Evolutionary conservation across 306 rosid genomes (phyloP).

Genomic region (Glycyrrhiza uralensis): DNA sequence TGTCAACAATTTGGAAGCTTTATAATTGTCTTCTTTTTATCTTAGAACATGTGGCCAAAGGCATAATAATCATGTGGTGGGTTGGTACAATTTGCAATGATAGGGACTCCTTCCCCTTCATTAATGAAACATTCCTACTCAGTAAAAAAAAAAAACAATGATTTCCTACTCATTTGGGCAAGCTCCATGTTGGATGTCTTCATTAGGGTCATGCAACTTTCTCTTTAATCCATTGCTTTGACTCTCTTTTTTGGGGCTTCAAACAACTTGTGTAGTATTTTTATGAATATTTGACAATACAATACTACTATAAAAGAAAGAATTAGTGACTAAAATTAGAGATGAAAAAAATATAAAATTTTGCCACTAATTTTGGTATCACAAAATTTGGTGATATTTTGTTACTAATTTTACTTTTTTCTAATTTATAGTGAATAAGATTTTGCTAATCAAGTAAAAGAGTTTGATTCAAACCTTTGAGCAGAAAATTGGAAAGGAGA

Average conservation of each 20-base stretch:
- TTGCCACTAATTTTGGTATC: too few species aligned
- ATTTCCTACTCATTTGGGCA: slow-evolving; percentile 60
- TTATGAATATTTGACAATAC: too few species aligned
- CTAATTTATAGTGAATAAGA: too few species aligned
- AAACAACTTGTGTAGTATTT: background rate
- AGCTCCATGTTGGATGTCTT: slow-evolving; percentile 9
- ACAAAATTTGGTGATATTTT: too few species aligned
- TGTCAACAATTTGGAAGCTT: slow-evolving; percentile 36
- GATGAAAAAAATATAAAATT: too few species aligned
- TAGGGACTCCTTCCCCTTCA: background rate
- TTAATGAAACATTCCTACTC: slow-evolving; percentile 22
- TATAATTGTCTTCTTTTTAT: slow-evolving; percentile 25
- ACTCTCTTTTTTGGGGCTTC: slow-evolving; percentile 27
- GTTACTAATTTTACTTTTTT: too few species aligned
- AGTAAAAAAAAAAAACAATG: slow-evolving; percentile 36
- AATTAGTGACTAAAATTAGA: too few species aligned
- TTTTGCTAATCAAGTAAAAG: too few species aligned
- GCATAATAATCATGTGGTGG: slow-evolving; percentile 36
- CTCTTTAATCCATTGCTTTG: slow-evolving; percentile 39
- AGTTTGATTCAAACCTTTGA: too few species aligned
- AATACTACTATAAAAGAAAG: too few species aligned
- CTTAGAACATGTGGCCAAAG: slow-evolving; percentile 2
- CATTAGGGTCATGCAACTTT: slow-evolving; percentile 32
- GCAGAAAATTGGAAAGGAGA: too few species aligned
- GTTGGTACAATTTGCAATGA: slow-evolving; percentile 20